Percentiles rank a stretch among this genome's conserved stretches.
phyloP scores from a whole-genome alignment of 2,329 filamentous ascomycete species.

The Botrytis cinerea region DNA sequence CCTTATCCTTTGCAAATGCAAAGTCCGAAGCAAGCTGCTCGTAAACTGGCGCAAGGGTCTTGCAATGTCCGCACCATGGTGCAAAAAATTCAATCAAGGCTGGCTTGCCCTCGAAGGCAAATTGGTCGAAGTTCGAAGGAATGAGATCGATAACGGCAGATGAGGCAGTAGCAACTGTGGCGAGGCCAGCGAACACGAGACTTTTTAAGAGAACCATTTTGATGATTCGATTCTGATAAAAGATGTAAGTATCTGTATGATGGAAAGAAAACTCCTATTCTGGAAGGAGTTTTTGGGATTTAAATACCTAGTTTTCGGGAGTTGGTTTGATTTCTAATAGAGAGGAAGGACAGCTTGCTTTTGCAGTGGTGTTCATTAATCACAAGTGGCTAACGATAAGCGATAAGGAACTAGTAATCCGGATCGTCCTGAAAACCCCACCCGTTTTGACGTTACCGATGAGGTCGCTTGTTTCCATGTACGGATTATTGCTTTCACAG shows the following conservation, averaged over 20 bases:
- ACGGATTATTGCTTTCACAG: not conserved
- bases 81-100: conserved; percentile 98
- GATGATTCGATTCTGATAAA: conserved; percentile 16
- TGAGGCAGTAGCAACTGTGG: conserved; percentile 51
- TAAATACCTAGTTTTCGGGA: conserved; percentile 19
- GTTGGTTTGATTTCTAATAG: conserved; percentile 20
- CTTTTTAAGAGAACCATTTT: conserved; percentile 54
- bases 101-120: conserved; percentile 90
- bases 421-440: not conserved
- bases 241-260: conserved; percentile 11
- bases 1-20: conserved; percentile 67
- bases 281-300: not conserved
- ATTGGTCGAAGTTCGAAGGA: conserved; percentile 85
- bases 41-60: conserved; percentile 91
- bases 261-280: not conserved
- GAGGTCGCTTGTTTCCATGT: not conserved
- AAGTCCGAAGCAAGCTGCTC: conserved; percentile 82
- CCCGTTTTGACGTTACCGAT: not conserved
- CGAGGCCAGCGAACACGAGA: conserved; percentile 58
- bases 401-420: not conserved
- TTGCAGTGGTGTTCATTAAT: not conserved
- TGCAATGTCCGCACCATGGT: conserved; percentile 99
- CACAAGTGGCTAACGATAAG: conserved; percentile 18
- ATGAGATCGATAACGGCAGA: conserved; percentile 89
- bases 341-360: conserved; percentile 22